These are phyloP conservation scores for Entoloma clypeatum DNA, from an alignment of 1,284 basidiomycete genomes.

Conservation along the genomic window DNA sequence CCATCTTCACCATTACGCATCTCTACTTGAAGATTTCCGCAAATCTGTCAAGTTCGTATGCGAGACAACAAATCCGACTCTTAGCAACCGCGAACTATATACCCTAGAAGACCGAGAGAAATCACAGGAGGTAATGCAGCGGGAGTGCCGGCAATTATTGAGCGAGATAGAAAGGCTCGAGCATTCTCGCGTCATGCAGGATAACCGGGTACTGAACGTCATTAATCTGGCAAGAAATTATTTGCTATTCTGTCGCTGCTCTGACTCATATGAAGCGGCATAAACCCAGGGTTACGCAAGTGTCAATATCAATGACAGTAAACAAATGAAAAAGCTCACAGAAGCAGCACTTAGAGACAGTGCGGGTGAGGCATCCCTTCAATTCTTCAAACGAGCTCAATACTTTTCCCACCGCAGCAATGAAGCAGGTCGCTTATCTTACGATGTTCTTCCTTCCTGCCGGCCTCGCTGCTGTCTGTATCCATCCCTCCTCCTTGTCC, in stretches of 20 bases:
- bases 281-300: conserved; percentile 42
- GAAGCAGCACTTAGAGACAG: conserved; percentile 45
- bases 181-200: conserved; percentile 40
- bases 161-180: conserved; percentile 46
- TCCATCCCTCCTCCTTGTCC: not conserved
- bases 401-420: conserved; percentile 28
- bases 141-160: conserved; percentile 42
- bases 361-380: conserved; percentile 27
- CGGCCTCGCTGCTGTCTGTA: conserved; percentile 47
- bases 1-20: conserved; percentile 48
- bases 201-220: conserved; percentile 47
- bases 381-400: not conserved
- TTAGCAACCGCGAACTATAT: conserved; percentile 22
- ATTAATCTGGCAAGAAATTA: conserved; percentile 44
- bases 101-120: conserved; percentile 17
- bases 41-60: conserved; percentile 45
- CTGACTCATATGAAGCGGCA: not conserved
- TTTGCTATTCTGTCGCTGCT: not conserved
- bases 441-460: conserved; percentile 58
- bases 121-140: conserved; percentile 29
- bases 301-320: conserved; percentile 49
- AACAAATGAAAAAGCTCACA: conserved; percentile 43
- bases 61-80: conserved; percentile 42
- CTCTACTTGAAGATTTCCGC: conserved; percentile 47
- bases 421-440: conserved; percentile 54